These are phyloP conservation scores for Ilex asprella DNA, from an alignment of 257 asterid species.

Conservation along the genomic window DNA sequence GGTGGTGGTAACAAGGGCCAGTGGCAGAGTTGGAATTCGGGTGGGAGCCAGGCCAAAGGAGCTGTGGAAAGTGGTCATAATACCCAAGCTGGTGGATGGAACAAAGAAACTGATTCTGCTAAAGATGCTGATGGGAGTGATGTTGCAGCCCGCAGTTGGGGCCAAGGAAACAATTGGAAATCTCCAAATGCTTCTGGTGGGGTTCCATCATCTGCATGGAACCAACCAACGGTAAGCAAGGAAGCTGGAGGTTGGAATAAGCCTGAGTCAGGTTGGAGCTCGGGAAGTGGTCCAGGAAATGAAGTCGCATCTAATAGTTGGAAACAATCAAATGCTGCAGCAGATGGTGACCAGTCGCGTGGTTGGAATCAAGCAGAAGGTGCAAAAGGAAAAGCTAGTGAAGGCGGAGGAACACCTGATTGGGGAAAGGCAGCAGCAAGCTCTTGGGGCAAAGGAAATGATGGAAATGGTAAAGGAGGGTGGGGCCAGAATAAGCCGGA, in stretches of 20 bases:
- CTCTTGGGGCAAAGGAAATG: slow-evolving; percentile 23
- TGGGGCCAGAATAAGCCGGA: slow-evolving; percentile 20
- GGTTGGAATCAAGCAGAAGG: neutral
- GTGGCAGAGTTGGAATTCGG: slow-evolving; percentile 27
- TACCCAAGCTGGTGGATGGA: slow-evolving; percentile 26
- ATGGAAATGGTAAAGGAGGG: slow-evolving; percentile 49
- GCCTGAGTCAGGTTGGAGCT: neutral
- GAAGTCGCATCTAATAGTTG: slow-evolving; percentile 10
- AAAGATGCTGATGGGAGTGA: slow-evolving; percentile 18
- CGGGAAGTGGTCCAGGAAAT: slow-evolving; percentile 9
- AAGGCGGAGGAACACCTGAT: slow-evolving; percentile 26
- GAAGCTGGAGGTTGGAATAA: neutral
- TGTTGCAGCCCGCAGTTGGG: slow-evolving; percentile 22
- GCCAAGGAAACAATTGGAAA: slow-evolving; percentile 10
- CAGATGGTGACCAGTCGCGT: neutral
- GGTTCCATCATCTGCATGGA: slow-evolving; percentile 18
- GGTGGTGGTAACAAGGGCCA: slow-evolving; percentile 19
- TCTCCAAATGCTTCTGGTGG: slow-evolving; percentile 18
- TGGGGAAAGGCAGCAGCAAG: no score
- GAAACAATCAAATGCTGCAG: slow-evolving; percentile 8
- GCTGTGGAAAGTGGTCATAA: slow-evolving; percentile 19
- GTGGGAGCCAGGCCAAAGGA: slow-evolving; percentile 32
- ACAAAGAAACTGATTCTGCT: slow-evolving; percentile 10
- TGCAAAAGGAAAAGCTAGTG: neutral
- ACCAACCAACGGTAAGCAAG: neutral